Base-by-base conservation (phyloP, 495 filamentous ascomycete species). In the Xylaria venustula region DNA sequence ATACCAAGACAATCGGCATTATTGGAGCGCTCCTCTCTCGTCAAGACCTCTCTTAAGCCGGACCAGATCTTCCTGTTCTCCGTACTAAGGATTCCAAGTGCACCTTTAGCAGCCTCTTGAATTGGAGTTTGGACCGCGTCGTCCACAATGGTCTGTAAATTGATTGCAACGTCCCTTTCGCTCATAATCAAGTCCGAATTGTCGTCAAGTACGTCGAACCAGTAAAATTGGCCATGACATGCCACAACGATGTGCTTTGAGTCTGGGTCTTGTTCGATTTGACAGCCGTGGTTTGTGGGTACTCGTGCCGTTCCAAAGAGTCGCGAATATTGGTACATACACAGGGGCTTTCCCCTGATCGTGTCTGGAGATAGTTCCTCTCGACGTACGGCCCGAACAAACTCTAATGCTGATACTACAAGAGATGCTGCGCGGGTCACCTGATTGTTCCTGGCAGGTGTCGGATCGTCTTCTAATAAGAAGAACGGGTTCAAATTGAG, bases 401-500 rank as follows among this genome's bases (percentile, higher is more conserved):
- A 98, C 32, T 91, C 88, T 37, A 97, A 73, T 26, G 94, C 89
- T 7, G 95, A 98, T 30, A 95, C 84, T 0, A 92, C 90, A 47
- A 98, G 79, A 8, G 94, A 98, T 0, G 95, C 93, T 32, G 94
- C 92, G 25, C 94, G 85, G 40, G 92, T 97, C 56, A 98, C 92
- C 71, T 98, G 94, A 70, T 98, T 91, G 71, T 96, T 97, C 47
- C 94, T 83, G 46, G 93, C 93, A 7, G 94, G 94, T 8, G 94
- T 98, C 0, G 95, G 94, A 68, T 98, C 94, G 81, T 98, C 94
- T 70, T 98, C 94, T 54, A 98, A 82, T 36, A 98, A 79, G 77
- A 98, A 98, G 77, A 98, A 98, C 0, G 94, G 94, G 67, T 98
- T 98, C 62, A 98, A 78, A 77, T 98, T 98, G 54, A 98, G 83